These are phyloP conservation scores for Cyberlindnera mycetangii DNA, from an alignment of 805 yeast species.

Conservation along the genomic window DNA sequence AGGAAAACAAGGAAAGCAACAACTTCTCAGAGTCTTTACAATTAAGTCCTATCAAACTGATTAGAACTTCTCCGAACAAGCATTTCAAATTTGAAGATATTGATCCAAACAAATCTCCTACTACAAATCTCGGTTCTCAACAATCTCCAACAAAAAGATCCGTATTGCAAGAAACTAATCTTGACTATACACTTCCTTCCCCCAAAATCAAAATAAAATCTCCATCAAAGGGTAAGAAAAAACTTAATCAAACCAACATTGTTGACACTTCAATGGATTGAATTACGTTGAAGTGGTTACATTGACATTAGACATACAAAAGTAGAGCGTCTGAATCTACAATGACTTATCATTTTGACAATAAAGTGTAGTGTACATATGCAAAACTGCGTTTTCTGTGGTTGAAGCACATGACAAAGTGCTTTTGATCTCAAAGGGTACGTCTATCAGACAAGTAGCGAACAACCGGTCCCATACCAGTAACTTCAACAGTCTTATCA, in stretches of 20 bases:
- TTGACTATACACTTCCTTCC: slow-evolving; percentile 12
- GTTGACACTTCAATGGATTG: slow-evolving; percentile 14
- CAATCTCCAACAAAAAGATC: slow-evolving; percentile 19
- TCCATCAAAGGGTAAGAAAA: slow-evolving; percentile 20
- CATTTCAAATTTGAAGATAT: slow-evolving; percentile 21
- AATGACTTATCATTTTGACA: too few species aligned
- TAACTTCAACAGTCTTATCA: slow-evolving; percentile 78
- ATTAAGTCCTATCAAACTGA: slow-evolving; percentile 20
- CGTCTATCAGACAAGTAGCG: slow-evolving; percentile 85
- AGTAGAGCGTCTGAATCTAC: too few species aligned
- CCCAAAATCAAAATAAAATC: slow-evolving; percentile 16
- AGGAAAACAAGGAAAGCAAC: slow-evolving; percentile 10
- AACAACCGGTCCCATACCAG: slow-evolving; percentile 88
- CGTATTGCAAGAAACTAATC: slow-evolving; percentile 13
- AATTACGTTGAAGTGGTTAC: not conserved
- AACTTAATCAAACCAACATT: slow-evolving; percentile 8
- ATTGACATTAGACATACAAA: too few species aligned
- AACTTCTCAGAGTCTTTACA: slow-evolving; percentile 7
- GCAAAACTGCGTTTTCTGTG: not conserved
- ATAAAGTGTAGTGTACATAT: slow-evolving; percentile 5
- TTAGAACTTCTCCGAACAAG: slow-evolving; percentile 18
- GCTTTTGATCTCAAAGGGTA: slow-evolving; percentile 52
- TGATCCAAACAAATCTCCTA: slow-evolving; percentile 8
- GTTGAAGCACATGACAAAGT: not conserved
- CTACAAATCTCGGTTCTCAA: slow-evolving; percentile 1